Percentiles rank a stretch among this genome's conserved stretches.
Conservation (phyloP, 2,329 filamentous ascomycete genomes). For the Albophoma yamanashiensis region DNA sequence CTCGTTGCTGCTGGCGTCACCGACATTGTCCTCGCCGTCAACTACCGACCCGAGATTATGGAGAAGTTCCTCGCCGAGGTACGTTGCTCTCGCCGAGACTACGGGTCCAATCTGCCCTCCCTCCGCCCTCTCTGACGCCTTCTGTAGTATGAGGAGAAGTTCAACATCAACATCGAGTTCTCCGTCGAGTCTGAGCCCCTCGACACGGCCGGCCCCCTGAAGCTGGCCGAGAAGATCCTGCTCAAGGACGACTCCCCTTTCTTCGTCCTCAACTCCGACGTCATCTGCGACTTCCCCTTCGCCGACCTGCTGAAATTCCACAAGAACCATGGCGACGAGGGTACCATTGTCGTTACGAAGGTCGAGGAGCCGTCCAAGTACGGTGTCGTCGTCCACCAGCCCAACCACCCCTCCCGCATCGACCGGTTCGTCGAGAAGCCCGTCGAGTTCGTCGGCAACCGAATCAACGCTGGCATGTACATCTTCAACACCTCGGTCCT, state of each 20-base stretch:
- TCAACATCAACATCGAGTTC: slow-evolving; percentile 93
- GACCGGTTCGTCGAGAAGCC: slow-evolving; percentile 99
- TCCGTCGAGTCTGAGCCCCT: slow-evolving; percentile 93
- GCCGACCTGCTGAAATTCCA: slow-evolving; percentile 83
- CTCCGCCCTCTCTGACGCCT: background rate
- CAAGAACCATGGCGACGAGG: slow-evolving; percentile 85
- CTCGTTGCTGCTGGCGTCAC: slow-evolving; percentile 89
- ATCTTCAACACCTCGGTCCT: slow-evolving; percentile 91
- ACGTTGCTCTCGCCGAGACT: slow-evolving; percentile 4
- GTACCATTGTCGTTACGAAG: slow-evolving; percentile 97
- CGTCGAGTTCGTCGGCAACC: slow-evolving; percentile 95
- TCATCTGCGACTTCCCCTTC: slow-evolving; percentile 98
- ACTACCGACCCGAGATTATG: slow-evolving; percentile 98
- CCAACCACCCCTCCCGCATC: slow-evolving; percentile 79
- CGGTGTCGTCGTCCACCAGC: slow-evolving; percentile 96
- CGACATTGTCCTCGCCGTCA: slow-evolving; percentile 95
- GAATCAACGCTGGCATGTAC: slow-evolving; percentile 98
- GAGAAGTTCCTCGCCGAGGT: slow-evolving; percentile 86
- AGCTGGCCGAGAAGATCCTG: slow-evolving; percentile 86
- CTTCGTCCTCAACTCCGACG: slow-evolving; percentile 96
- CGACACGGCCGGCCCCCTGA: slow-evolving; percentile 88
- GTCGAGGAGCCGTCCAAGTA: slow-evolving; percentile 99
- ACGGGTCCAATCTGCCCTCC: background rate
- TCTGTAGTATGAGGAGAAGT: slow-evolving; percentile 72
- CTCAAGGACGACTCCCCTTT: slow-evolving; percentile 91